A percentile compares a stretch with the other conserved stretches of the same genome.
Evolutionary conservation across 2,329 filamentous ascomycete genomes (phyloP).

Genomic region (Fusarium begoniae): DNA sequence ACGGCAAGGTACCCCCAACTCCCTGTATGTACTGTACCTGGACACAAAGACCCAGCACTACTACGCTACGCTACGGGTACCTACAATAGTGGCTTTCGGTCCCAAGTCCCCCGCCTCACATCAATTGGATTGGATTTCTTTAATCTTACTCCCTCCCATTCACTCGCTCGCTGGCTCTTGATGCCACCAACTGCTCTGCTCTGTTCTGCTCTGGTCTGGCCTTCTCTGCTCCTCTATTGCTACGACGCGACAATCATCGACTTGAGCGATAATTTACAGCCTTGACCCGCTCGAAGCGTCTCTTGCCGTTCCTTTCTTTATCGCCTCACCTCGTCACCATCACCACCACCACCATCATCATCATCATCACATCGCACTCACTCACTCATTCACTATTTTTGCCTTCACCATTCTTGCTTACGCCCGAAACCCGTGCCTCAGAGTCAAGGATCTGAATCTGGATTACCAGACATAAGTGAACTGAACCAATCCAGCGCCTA

Average conservation of each 20-base stretch:
- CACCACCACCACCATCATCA: not conserved
- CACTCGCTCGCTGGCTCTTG: slow-evolving; percentile 19
- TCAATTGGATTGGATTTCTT: slow-evolving; percentile 30
- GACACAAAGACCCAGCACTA: not conserved
- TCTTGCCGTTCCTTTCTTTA: slow-evolving; percentile 2
- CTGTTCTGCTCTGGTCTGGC: slow-evolving; percentile 3
- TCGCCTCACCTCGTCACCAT: slow-evolving; percentile 5
- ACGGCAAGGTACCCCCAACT: not conserved
- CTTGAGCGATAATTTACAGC: slow-evolving; percentile 25
- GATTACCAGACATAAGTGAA: not conserved
- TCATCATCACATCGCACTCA: not conserved
- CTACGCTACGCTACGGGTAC: slow-evolving; percentile 21
- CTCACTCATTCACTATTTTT: not conserved
- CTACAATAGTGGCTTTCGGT: slow-evolving; percentile 29
- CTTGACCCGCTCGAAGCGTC: slow-evolving; percentile 6
- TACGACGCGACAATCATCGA: slow-evolving; percentile 20
- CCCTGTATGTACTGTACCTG: not conserved
- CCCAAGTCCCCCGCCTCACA: slow-evolving; percentile 27
- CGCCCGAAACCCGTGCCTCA: slow-evolving; percentile 26
- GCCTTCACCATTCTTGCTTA: slow-evolving; percentile 16
- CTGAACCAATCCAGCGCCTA: slow-evolving; percentile 32
- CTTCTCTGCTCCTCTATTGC: slow-evolving; percentile 24
- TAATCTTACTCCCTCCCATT: slow-evolving; percentile 34
- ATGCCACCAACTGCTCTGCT: slow-evolving; percentile 26
- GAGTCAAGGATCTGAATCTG: slow-evolving; percentile 18